Base-by-base conservation (phyloP, 495 filamentous ascomycete genomes). In the Podospora fimiseda region DNA sequence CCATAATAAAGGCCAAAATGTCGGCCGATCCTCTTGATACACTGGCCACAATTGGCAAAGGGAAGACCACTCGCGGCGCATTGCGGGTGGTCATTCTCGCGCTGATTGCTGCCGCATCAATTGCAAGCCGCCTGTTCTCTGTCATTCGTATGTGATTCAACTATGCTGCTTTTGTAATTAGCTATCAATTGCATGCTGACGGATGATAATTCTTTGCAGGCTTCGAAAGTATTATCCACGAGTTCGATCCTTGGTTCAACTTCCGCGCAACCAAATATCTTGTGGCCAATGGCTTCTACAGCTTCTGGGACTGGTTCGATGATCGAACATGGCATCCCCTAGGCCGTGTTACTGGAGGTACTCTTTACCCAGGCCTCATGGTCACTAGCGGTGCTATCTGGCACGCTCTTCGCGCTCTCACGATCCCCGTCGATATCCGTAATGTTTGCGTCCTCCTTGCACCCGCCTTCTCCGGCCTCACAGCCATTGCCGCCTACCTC, bases 221-320 rank as follows among this genome's bases (percentile, higher is more conserved):
- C 40, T 99, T 99, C 64, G 94, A 99, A 74, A 96, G 90, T 72
- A 97, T 99, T 67, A 99, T 99, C 67, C 93, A 97, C 74, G 93
- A 98, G 80, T 98, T 97, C 73, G 93, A 99, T 72, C 94, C 94
- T n/a, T 99, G 94, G 94, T 99, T 99, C 73, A 99, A 99, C 72
- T 99, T 99, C 73, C 80, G 94, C 63, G 94, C 94, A 56, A 97
- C 94, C 44, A 96, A 96, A 74, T 96, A 99, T 61, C 80, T 99
- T 44, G 86, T 97, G 50, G 80, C 93, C 62, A 79, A 99, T 80
- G 94, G 94, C 53, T 97, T 99, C 73, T 94, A 96, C 70, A 89
- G 86, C 68, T 99, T 99, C 67, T 99, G 94, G 94, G 92, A 99
- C 72, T 99, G 94, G 94, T 99, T 99, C 66, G 94, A 99, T 74